A percentile compares a stretch with the other conserved stretches of the same genome.
phyloP scores from a whole-genome alignment of 2,329 filamentous ascomycete species.

The Aspergillus hiratsukae region DNA sequence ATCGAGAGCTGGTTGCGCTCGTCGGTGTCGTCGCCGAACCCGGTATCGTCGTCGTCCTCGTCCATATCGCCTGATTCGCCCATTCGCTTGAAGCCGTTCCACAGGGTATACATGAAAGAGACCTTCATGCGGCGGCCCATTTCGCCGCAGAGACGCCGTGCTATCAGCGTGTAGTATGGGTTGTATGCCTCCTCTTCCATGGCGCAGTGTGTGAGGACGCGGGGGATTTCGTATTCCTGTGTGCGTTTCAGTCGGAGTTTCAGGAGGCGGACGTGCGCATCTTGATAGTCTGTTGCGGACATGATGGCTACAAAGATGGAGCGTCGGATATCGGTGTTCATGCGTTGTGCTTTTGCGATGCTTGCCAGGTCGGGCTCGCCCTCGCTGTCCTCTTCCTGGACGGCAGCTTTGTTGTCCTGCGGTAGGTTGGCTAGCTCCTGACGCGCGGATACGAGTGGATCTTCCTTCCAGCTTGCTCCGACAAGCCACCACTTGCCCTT shows the following conservation, averaged over 20 bases:
- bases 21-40: constrained; percentile 51
- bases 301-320: constrained; percentile 93
- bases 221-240: constrained; percentile 80
- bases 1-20: constrained; percentile 50
- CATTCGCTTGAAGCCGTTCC: constrained; percentile 78
- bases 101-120: constrained; percentile 81
- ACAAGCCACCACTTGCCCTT: constrained; percentile 98
- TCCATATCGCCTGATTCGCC: constrained; percentile 64
- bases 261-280: constrained; percentile 72
- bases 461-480: constrained; percentile 76
- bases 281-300: constrained; percentile 75
- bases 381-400: constrained; percentile 26
- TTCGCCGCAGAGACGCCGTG: constrained; percentile 64
- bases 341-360: constrained; percentile 74
- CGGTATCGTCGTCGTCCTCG: constrained; percentile 59
- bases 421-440: constrained; percentile 26
- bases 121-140: constrained; percentile 69
- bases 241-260: constrained; percentile 82
- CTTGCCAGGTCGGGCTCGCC: constrained; percentile 60
- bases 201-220: constrained; percentile 81
- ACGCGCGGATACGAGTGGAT: constrained; percentile 34
- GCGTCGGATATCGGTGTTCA: constrained; percentile 80
- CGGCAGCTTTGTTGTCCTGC: constrained; percentile 6
- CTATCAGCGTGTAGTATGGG: constrained; percentile 86
- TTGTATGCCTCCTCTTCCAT: constrained; percentile 83